These are phyloP conservation scores for Schizopora paradoxa DNA, from an alignment of 1,284 basidiomycete genomes.

Conservation along the genomic window DNA sequence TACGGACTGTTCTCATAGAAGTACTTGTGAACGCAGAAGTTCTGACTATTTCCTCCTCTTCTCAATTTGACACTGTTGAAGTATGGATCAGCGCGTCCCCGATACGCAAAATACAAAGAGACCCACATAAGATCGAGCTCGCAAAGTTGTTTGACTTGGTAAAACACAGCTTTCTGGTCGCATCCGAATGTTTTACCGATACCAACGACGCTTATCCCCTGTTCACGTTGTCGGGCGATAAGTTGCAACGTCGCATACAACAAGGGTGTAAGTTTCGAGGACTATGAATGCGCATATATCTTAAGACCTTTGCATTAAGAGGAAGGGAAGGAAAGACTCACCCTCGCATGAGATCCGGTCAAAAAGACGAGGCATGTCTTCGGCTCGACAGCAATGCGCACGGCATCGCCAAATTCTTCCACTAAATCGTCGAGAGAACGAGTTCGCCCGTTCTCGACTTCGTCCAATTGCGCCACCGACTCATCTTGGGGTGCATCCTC, in stretches of 20 bases:
- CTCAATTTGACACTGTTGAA: slow-evolving; percentile 60
- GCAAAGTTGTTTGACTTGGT: slow-evolving; percentile 70
- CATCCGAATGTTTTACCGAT: slow-evolving; percentile 77
- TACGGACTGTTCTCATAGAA: slow-evolving; percentile 66
- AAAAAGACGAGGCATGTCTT: slow-evolving; percentile 72
- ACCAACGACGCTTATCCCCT: slow-evolving; percentile 73
- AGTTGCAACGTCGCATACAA: slow-evolving; percentile 85
- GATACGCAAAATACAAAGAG: background rate
- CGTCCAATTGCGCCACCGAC: slow-evolving; percentile 37
- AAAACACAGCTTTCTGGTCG: slow-evolving; percentile 87
- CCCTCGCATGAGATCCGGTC: slow-evolving; percentile 77
- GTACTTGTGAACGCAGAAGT: slow-evolving; percentile 72
- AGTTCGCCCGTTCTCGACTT: slow-evolving; percentile 49
- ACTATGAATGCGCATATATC: slow-evolving; percentile 36
- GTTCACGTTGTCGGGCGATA: slow-evolving; percentile 72
- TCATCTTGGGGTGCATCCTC: slow-evolving; percentile 40
- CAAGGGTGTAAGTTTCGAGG: slow-evolving; percentile 73
- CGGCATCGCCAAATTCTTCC: slow-evolving; percentile 47
- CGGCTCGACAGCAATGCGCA: slow-evolving; percentile 72
- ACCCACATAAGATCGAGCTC: slow-evolving; percentile 71
- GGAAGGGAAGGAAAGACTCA: slow-evolving; percentile 31
- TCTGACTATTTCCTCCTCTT: slow-evolving; percentile 68
- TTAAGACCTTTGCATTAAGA: background rate
- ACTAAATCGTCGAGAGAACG: slow-evolving; percentile 50
- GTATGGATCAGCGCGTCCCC: slow-evolving; percentile 6